Base-by-base conservation (phyloP, 306 rosid genomes). In the Heteromeles arbutifolia region DNA sequence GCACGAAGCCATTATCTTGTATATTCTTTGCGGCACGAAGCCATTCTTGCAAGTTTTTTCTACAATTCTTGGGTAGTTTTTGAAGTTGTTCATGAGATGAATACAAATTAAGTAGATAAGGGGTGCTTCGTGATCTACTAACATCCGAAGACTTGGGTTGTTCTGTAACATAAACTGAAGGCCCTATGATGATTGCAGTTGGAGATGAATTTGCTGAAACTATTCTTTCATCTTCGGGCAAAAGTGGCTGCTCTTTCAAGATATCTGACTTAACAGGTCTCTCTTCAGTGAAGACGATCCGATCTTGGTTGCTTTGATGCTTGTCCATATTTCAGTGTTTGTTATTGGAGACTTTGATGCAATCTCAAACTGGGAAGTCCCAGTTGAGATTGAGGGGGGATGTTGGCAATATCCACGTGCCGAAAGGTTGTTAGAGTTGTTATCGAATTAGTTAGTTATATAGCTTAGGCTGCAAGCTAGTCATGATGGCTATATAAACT, bases 211-310 rank as follows among this genome's bases (percentile, higher is more conserved):
- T 84, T 5, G 78, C 77, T 56, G 80, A 79, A 71, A 79, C 83
- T 54, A 74, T 82, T 84, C 86, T 84, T 80, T 78, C 83, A 79
- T 74, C 88, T 78, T 84, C 78, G 67, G 90, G 84, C 24, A 77
- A 78, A 79, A 72, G 65, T 70, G 85, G 86, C 90, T 84, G 85
- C 80, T 80, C 83, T 63, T 74, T 78, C 77, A 79, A 70, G 73
- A 67, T 71, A 71, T 80, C 88, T 61, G 79, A 66, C 73, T 75
- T 84, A 32, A 72, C 83, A 73, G 81, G 85, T 77, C 84, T 79
- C 62, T 87, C 88, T 63, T 86, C 90, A 17, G 80, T 74, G 74
- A 74, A 65, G 73, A 62, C 73, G 81, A 80, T 75, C 68, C 82
- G 86, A 84, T 87, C 87, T 70, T 72, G 86, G 72, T 82, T 86